A percentile compares a stretch with the other conserved stretches of the same genome.
Evolutionary conservation across 2,329 filamentous ascomycete species (phyloP).

Genomic region (Colletotrichum neosansevieriae): DNA sequence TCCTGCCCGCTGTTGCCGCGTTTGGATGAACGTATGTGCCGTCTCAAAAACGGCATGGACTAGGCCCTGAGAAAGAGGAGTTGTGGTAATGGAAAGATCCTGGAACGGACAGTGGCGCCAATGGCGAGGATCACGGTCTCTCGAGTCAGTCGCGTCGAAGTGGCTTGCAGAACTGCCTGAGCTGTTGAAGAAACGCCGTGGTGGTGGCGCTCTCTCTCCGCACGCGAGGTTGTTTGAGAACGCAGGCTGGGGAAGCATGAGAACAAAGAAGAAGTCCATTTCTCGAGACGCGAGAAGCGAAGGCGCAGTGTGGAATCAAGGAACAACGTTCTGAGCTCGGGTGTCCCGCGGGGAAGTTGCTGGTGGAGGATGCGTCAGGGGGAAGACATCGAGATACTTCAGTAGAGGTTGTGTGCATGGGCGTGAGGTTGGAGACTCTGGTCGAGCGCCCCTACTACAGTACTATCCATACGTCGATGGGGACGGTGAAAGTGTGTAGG

Average conservation of each 20-base stretch:
- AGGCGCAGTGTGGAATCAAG: neutral
- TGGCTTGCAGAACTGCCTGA: constrained; percentile 1
- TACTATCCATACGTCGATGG: too few species aligned
- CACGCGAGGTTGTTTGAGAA: constrained; percentile 28
- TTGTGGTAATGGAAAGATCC: neutral
- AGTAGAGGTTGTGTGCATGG: too few species aligned
- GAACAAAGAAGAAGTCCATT: constrained; percentile 25
- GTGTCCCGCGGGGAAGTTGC: constrained; percentile 9
- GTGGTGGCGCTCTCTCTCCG: constrained; percentile 9
- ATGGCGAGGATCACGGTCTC: neutral
- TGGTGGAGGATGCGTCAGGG: neutral
- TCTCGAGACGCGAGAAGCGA: constrained; percentile 8
- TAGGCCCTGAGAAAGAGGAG: constrained; percentile 1
- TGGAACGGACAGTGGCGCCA: neutral
- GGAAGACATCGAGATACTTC: neutral
- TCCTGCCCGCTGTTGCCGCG: constrained; percentile 23
- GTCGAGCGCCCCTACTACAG: neutral
- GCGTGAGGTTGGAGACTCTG: constrained; percentile 10
- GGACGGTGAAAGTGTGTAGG: constrained; percentile 15
- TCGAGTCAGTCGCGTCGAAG: constrained; percentile 9
- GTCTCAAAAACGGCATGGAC: constrained; percentile 23
- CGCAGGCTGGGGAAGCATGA: neutral
- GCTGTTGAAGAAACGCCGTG: constrained; percentile 28
- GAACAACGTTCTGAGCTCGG: constrained; percentile 4
- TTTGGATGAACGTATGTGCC: constrained; percentile 39